These are phyloP conservation scores for Aphanocladium album DNA, from an alignment of 2,329 filamentous ascomycete genomes.

Conservation along the genomic window DNA sequence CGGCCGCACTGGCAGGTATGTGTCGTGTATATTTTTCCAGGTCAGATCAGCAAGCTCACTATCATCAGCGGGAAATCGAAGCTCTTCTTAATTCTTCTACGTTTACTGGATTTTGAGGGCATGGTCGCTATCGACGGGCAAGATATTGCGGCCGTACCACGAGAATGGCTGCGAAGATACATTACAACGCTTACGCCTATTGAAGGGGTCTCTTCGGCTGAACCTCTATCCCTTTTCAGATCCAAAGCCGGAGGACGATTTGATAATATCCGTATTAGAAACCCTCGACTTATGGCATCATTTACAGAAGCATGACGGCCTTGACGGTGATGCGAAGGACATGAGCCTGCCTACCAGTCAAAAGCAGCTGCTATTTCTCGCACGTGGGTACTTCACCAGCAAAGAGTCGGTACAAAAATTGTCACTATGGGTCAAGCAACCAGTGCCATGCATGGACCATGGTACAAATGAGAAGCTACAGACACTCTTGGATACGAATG, in stretches of 20 bases:
- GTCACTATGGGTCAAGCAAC: neutral
- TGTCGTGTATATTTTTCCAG: too few relatives aligned
- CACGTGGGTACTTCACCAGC: neutral
- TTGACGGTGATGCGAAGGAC: neutral
- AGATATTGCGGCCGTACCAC: slow-evolving; percentile 33
- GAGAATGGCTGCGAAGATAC: slow-evolving; percentile 33
- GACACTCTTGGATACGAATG: too few relatives aligned
- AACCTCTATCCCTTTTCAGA: slow-evolving; percentile 28
- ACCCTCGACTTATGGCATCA: neutral
- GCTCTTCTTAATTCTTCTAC: neutral
- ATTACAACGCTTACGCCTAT: slow-evolving; percentile 41
- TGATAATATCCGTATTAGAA: neutral
- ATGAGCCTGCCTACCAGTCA: slow-evolving; percentile 1
- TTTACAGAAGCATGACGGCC: neutral
- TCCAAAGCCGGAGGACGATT: neutral
- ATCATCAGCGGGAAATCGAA: slow-evolving; percentile 3
- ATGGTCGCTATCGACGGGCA: slow-evolving; percentile 38
- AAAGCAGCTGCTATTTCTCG: neutral
- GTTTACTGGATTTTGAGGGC: slow-evolving; percentile 3
- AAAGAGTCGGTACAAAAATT: neutral
- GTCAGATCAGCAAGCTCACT: too few relatives aligned
- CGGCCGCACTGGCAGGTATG: slow-evolving; percentile 5
- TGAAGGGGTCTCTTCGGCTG: slow-evolving; percentile 37
- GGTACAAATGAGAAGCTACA: too few relatives aligned
- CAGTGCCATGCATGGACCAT: too few relatives aligned